Percentiles rank a stretch among this genome's conserved stretches.
Conservation (phyloP, 1,139 yeast species). For the Kurtzmaniella quercitrusa region DNA sequence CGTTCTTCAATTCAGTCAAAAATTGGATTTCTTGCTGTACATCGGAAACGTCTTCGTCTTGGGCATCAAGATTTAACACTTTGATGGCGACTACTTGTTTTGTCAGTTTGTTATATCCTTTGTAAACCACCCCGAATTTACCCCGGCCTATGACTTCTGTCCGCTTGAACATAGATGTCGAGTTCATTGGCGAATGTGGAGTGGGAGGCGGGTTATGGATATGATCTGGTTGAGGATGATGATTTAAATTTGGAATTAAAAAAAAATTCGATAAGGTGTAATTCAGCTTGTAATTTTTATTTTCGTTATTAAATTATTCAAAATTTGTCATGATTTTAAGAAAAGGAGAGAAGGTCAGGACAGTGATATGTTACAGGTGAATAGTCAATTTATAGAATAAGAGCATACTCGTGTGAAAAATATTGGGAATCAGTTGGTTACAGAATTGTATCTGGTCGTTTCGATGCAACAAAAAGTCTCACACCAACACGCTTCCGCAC, state of each 20-base stretch:
- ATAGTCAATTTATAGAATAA: too few species aligned
- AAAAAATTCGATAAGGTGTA: not conserved
- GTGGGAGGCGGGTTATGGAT: not conserved
- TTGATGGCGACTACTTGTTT: conserved; percentile 88
- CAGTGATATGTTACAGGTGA: too few species aligned
- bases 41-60: conserved; percentile 90
- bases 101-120: conserved; percentile 63
- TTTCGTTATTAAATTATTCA: too few species aligned
- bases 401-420: too few species aligned
- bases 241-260: not conserved
- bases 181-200: conserved; percentile 13
- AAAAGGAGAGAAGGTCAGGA: too few species aligned
- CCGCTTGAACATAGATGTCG: conserved; percentile 49
- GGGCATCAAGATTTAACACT: conserved; percentile 86
- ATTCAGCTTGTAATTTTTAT: not conserved
- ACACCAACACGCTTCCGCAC: not conserved
- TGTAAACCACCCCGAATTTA: conserved; percentile 94
- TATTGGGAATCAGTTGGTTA: too few species aligned
- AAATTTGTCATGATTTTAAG: too few species aligned
- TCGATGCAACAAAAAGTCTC: too few species aligned
- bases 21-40: conserved; percentile 93
- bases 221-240: not conserved
- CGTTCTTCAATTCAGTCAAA: conserved; percentile 72
- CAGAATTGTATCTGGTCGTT: too few species aligned
- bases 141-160: conserved; percentile 95